Evolutionary conservation across 805 yeast species (phyloP), one percentile per base, ranked within the genome.

Genomic region (Yueomyces sinensis): DNA sequence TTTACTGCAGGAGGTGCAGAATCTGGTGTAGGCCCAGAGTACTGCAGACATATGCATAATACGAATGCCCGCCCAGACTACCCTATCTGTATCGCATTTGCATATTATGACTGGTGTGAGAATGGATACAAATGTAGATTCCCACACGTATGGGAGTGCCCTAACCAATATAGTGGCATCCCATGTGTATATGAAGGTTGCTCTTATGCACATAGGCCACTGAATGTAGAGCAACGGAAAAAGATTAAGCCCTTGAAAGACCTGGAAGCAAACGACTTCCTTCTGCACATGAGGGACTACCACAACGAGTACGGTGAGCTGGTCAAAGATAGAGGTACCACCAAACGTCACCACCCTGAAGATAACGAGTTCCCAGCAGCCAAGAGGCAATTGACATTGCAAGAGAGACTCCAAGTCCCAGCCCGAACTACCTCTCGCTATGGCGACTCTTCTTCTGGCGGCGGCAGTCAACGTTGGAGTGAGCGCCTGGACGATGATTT

Each of bases 11-110:
- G 40, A 3, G 25, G 9, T 15, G 11, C 9, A 6, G 16, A 9
- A 14, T 14, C 18, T 13, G 27, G 5, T 17, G 17, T 11, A 13
- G 4, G 14, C 19, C 16, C 20, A 7, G 14, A 24, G 3, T n/a
- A 13, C 13, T 39, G 42, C 20, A 33, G n/a, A 17, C 37, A 27
- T 22, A 17, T 39, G 13, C 42, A 39, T 29, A 32, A 35, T 5
- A 4, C 29, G 15, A 5, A 13, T 13, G 22, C 25, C 19, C 17
- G 29, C 7, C 16, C 13, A 2, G 18, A 27, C 5, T 40, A 35
- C 29, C 43, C 41, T 3, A 29, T 28, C 2, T 41, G 43, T 32
- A 31, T 41, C 6, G 35, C 28, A n/a, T 41, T 41, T 31, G 37
- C 43, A 6, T 33, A 36, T 32, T 19, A 32, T 9, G 41, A 38